Conservation (phyloP, 208 protist genomes). For the Trypanosoma mega region DNA sequence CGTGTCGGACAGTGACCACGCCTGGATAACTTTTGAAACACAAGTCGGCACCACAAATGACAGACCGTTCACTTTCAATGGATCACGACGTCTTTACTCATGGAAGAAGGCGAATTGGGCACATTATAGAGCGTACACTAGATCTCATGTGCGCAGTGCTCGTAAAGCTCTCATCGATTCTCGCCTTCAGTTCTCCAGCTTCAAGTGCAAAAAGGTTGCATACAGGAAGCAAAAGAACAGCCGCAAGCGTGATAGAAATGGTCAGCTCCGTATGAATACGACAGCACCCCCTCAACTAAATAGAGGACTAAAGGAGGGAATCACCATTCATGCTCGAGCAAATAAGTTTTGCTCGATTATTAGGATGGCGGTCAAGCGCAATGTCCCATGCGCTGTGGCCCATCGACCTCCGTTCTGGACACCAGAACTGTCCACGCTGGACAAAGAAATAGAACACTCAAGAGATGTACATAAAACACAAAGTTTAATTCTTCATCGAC, state of each 20-base stretch:
- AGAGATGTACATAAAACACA: background rate
- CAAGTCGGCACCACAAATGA: background rate
- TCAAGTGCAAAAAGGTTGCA: too few relatives aligned
- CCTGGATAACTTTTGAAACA: conserved; percentile 11
- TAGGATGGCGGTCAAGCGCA: background rate
- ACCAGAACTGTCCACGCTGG: background rate
- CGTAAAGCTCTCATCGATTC: too few relatives aligned
- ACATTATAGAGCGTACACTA: background rate
- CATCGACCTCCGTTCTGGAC: background rate
- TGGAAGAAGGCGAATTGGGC: conserved; percentile 18
- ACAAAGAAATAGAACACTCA: background rate
- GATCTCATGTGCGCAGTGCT: background rate
- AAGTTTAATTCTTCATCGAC: background rate
- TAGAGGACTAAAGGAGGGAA: too few relatives aligned
- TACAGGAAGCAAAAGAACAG: too few relatives aligned
- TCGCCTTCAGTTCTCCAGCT: too few relatives aligned
- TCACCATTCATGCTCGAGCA: too few relatives aligned
- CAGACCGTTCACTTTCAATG: background rate
- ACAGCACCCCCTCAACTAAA: too few relatives aligned
- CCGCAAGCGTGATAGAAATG: too few relatives aligned
- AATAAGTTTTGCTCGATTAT: too few relatives aligned
- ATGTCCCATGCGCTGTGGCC: background rate
- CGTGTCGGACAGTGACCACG: conserved; percentile 17
- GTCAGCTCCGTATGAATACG: too few relatives aligned
- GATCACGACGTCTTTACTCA: background rate